Evolutionary conservation across 306 rosid species (phyloP).

Genomic region (Oxytropis ochrocephala): DNA sequence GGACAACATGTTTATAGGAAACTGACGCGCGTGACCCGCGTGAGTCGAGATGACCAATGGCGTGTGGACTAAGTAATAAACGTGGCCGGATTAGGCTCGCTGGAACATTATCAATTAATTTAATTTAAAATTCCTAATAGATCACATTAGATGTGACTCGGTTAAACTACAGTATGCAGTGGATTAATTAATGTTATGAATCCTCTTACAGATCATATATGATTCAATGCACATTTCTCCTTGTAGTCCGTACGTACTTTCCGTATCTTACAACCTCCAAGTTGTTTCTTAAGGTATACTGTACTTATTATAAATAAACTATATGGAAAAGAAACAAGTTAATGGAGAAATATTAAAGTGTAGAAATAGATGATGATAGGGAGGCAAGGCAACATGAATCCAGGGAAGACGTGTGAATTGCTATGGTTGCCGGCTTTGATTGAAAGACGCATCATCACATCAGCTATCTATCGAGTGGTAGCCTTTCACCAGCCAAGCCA

Average conservation of each 20-base stretch:
- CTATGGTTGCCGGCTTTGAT: constrained; percentile 7
- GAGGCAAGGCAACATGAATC: not conserved
- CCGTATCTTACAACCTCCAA: not conserved
- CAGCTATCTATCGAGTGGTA: not conserved
- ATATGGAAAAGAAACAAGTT: not conserved
- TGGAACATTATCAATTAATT: too few species aligned
- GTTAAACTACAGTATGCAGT: not conserved
- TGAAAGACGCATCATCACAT: not conserved
- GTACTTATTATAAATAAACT: not conserved
- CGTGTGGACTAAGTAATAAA: too few species aligned
- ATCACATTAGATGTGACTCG: not conserved
- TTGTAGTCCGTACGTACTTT: not conserved
- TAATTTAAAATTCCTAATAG: not conserved
- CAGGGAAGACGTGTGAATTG: not conserved
- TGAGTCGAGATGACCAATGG: too few species aligned
- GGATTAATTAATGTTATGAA: not conserved
- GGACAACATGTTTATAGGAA: too few species aligned
- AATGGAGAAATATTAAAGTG: not conserved
- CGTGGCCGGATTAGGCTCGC: too few species aligned
- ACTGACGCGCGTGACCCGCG: too few species aligned
- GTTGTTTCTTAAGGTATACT: not conserved
- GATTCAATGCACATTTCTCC: not conserved
- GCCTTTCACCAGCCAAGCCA: not conserved
- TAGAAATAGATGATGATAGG: not conserved
- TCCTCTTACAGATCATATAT: not conserved